Conservation (phyloP, 805 yeast species). For the Naumovozyma baii region DNA sequence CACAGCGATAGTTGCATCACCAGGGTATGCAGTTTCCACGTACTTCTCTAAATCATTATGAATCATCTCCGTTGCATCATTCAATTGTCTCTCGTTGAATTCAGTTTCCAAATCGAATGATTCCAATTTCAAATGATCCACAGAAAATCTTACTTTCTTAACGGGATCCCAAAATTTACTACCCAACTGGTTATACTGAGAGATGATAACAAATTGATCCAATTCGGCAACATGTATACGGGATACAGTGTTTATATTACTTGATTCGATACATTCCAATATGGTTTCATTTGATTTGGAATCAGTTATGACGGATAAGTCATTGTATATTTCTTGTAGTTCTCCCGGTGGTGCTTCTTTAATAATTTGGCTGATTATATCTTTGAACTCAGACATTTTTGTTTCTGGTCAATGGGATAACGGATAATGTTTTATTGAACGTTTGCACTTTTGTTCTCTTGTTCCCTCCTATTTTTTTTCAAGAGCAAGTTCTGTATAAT, state of each 20-base stretch:
- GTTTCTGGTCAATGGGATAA: not conserved
- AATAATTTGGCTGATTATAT: slow-evolving; percentile 22
- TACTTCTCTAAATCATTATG: slow-evolving; percentile 33
- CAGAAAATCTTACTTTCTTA: slow-evolving; percentile 41
- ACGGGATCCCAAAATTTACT: slow-evolving; percentile 47
- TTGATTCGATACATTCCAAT: slow-evolving; percentile 31
- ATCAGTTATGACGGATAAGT: slow-evolving; percentile 37
- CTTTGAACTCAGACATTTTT: slow-evolving; percentile 16
- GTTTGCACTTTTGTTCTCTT: no score
- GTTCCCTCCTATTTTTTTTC: no score
- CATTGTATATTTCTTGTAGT: slow-evolving; percentile 28
- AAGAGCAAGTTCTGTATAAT: not conserved
- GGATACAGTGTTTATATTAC: slow-evolving; percentile 32
- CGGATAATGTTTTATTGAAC: no score
- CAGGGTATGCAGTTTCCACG: slow-evolving; percentile 58
- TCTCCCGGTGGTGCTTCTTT: slow-evolving; percentile 31
- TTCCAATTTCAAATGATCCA: slow-evolving; percentile 42
- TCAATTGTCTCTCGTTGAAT: slow-evolving; percentile 7
- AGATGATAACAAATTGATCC: slow-evolving; percentile 34
- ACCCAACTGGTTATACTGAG: slow-evolving; percentile 47
- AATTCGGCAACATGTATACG: slow-evolving; percentile 27
- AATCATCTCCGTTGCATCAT: slow-evolving; percentile 11
- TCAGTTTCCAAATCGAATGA: slow-evolving; percentile 45
- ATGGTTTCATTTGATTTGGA: slow-evolving; percentile 29
- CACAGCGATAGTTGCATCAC: slow-evolving; percentile 38